Percentiles rank a stretch among this genome's conserved stretches.
Evolutionary conservation across 495 filamentous ascomycete genomes (phyloP).

Genomic region (Daldinia concentrica): DNA sequence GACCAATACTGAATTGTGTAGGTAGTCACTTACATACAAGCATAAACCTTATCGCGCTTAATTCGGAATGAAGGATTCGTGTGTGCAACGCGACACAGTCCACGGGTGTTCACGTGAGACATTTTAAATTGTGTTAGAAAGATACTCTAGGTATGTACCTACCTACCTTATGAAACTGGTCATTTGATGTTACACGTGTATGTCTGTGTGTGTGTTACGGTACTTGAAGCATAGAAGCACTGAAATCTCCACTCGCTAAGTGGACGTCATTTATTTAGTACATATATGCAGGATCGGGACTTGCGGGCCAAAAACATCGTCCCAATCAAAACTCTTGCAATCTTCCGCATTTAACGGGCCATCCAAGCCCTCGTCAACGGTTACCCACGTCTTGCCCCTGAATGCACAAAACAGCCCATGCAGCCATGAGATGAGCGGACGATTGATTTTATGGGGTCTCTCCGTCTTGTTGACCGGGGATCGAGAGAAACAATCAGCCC

Average conservation of each 20-base stretch:
- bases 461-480: slow-evolving; percentile 32
- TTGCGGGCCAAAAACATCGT: slow-evolving; percentile 27
- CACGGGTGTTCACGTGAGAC: slow-evolving; percentile 41
- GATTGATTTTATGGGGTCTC: slow-evolving; percentile 35
- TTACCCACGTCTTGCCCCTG: slow-evolving; percentile 28
- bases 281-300: slow-evolving; percentile 14
- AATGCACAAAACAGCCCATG: slow-evolving; percentile 44
- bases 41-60: background rate
- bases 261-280: slow-evolving; percentile 30
- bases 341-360: slow-evolving; percentile 33
- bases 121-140: background rate
- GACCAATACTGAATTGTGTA: slow-evolving; percentile 1
- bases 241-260: slow-evolving; percentile 18
- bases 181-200: background rate
- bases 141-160: background rate
- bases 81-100: slow-evolving; percentile 33
- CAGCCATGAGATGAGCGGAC: slow-evolving; percentile 38
- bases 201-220: background rate
- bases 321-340: slow-evolving; percentile 39
- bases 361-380: slow-evolving; percentile 2
- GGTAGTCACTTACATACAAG: background rate
- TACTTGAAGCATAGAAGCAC: background rate
- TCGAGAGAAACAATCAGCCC: slow-evolving; percentile 29
- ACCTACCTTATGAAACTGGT: background rate
- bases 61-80: slow-evolving; percentile 7